These are phyloP conservation scores for Aspergillus ustus DNA, from an alignment of 2,329 filamentous ascomycete species.

Conservation along the genomic window DNA sequence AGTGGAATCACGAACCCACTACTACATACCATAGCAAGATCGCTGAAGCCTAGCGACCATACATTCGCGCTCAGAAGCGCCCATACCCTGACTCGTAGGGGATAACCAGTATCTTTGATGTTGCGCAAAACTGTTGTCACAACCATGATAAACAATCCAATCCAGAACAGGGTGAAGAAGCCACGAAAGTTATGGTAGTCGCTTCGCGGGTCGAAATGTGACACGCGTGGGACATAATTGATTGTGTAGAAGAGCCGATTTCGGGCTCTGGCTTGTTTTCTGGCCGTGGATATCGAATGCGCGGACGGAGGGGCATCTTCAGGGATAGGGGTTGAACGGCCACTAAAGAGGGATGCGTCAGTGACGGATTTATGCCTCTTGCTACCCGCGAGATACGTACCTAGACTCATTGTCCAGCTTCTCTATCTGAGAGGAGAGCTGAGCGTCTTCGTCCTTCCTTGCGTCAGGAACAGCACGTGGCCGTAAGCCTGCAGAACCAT, in stretches of 20 bases:
- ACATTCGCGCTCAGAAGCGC: constrained; percentile 84
- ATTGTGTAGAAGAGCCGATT: constrained; percentile 90
- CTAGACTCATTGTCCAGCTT: constrained; percentile 41
- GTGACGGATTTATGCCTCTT: background rate
- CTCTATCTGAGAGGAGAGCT: constrained; percentile 32
- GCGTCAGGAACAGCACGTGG: constrained; percentile 38
- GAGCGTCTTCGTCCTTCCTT: constrained; percentile 33
- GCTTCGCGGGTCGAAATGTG: constrained; percentile 90
- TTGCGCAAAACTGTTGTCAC: constrained; percentile 93
- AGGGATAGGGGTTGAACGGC: constrained; percentile 80
- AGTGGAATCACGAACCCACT: constrained; percentile 75
- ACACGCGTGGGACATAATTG: constrained; percentile 86
- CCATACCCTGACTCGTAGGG: constrained; percentile 86
- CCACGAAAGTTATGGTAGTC: constrained; percentile 94
- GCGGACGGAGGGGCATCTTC: constrained; percentile 91
- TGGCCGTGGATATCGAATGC: constrained; percentile 81
- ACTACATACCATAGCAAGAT: constrained; percentile 80
- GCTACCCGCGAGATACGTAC: constrained; percentile 26
- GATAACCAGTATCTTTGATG: constrained; percentile 89
- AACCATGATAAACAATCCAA: constrained; percentile 94
- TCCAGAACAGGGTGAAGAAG: constrained; percentile 99
- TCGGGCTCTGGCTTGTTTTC: constrained; percentile 80
- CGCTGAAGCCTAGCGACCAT: constrained; percentile 81
- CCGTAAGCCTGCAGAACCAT: constrained; percentile 35
- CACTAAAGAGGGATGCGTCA: constrained; percentile 56